Evolutionary conservation across 345 rosid genomes (phyloP), one percentile per base, ranked within the genome.

Genomic region (Corchorus olitorius): DNA sequence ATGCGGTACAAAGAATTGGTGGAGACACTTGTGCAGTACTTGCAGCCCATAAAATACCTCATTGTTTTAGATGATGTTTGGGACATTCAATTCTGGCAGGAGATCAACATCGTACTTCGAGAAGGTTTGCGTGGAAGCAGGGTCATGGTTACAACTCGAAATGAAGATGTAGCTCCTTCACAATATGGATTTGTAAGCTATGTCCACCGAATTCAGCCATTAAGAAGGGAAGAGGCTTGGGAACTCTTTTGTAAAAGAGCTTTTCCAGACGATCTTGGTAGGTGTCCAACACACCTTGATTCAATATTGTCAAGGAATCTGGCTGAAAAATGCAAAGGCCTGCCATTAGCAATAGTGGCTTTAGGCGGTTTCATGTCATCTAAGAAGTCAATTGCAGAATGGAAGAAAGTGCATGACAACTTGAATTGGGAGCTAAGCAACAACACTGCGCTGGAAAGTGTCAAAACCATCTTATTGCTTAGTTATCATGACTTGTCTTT

Each of bases 31-130:
- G 63, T 76, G 12, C 45, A 43, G 7, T 73, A 49, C 65, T 12
- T 81, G 49, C n/a, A 65, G 5, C 8, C 22, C 11, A 76, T 22
- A 68, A 73, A 59, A 8, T 66, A 67, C 20, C 52, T 76, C 27
- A 11, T 84, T 77, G 86, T 83, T 56, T 62, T 83, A 7, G 86
- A 83, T 59, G 81, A 80, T 34, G 74, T 52, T 43, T 70, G 74
- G 80, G 48, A 16, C 22, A 52, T 1, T 9, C 22, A 61, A 15
- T 12, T 81, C 0, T 65, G 56, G 75, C 22, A 22, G 13, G 71
- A 22, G 54, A 59, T 81, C 5, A 67, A 10, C 10, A 41, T 77
- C 4, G 20, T 34, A n/a, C 59, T 81, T 53, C 83, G 75, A 4
- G 41, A 77, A 48, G 67, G 56, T n/a, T 4, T 48, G 37, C 41